phyloP scores from a whole-genome alignment of 352 stramenopile genomes.

The Elongisporangium anandrum region DNA sequence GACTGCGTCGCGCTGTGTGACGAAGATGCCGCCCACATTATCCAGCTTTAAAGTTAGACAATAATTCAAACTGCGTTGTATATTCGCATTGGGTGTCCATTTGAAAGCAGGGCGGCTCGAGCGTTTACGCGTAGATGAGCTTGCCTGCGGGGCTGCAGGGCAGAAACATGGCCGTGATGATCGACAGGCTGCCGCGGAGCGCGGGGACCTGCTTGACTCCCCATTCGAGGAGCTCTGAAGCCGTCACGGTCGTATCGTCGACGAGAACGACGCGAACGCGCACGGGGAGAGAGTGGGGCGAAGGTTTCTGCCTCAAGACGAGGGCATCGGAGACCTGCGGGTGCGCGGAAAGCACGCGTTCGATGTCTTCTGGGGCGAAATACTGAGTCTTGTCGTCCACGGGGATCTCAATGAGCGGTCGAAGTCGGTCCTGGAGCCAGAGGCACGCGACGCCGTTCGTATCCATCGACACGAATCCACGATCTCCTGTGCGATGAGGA shows the following conservation, averaged over 20 bases:
- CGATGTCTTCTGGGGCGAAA: conserved; percentile 33
- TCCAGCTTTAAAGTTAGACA: conserved; percentile 49
- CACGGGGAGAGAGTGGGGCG: conserved; percentile 10
- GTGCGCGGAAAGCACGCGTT: conserved; percentile 29
- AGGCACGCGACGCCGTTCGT: conserved; percentile 28
- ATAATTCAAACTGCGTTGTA: not conserved
- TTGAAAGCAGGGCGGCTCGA: not conserved
- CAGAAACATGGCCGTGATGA: conserved; percentile 62
- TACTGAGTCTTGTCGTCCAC: conserved; percentile 18
- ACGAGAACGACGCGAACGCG: conserved; percentile 31
- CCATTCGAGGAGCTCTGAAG: conserved; percentile 31
- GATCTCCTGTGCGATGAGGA: conserved; percentile 55
- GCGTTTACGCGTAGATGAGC: conserved; percentile 66
- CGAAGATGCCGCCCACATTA: conserved; percentile 94
- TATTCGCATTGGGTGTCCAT: not conserved
- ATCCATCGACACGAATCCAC: conserved; percentile 21
- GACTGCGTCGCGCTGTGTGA: conserved; percentile 96
- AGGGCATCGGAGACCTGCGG: conserved; percentile 49
- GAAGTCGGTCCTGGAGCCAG: conserved; percentile 69
- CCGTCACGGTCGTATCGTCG: conserved; percentile 12
- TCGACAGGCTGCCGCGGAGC: conserved; percentile 23
- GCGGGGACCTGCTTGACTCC: conserved; percentile 28
- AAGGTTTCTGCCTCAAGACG: conserved; percentile 34
- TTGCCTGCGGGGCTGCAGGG: conserved; percentile 83
- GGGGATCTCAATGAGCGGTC: conserved; percentile 28